phyloP scores from a whole-genome alignment of 495 filamentous ascomycete species.

The Penicillium chermesinum region DNA sequence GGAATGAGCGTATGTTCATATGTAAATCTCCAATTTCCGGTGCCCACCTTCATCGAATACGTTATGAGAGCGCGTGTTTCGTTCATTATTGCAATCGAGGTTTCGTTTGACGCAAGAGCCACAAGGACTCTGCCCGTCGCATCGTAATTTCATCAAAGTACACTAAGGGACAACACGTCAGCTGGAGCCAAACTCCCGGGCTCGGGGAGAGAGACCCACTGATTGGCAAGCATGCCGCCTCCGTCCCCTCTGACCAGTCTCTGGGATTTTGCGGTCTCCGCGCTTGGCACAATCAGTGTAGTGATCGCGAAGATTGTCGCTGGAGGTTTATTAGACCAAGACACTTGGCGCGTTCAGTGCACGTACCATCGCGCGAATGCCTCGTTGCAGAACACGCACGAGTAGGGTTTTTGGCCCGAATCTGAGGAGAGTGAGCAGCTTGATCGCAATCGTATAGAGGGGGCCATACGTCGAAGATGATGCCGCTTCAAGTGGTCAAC shows the following conservation, averaged over 20 bases:
- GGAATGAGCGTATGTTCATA: background rate
- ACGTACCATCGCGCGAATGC: slow-evolving; percentile 45
- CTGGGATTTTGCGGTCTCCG: slow-evolving; percentile 39
- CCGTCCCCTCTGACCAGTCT: slow-evolving; percentile 43
- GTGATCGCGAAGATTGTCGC: slow-evolving; percentile 45
- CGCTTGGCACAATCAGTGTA: slow-evolving; percentile 39
- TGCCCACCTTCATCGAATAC: slow-evolving; percentile 17
- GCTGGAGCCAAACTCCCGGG: background rate
- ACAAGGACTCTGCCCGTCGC: slow-evolving; percentile 45
- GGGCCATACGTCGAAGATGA: slow-evolving; percentile 41
- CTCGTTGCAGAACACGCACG: slow-evolving; percentile 41
- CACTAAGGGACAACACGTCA: slow-evolving; percentile 27
- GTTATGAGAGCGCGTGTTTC: slow-evolving; percentile 12
- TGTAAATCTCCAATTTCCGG: background rate
- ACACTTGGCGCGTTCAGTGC: background rate
- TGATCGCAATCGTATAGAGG: slow-evolving; percentile 8
- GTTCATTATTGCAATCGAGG: slow-evolving; percentile 39
- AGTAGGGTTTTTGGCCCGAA: slow-evolving; percentile 43
- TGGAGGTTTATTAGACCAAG: slow-evolving; percentile 8
- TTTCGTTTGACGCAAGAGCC: slow-evolving; percentile 43
- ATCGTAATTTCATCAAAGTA: slow-evolving; percentile 49
- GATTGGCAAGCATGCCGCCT: slow-evolving; percentile 46
- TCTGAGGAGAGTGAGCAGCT: slow-evolving; percentile 27
- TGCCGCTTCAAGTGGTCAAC: slow-evolving; percentile 47
- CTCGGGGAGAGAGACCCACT: slow-evolving; percentile 14